Base-by-base conservation (phyloP, 257 asterid species). In the Plectranthus barbatus region DNA sequence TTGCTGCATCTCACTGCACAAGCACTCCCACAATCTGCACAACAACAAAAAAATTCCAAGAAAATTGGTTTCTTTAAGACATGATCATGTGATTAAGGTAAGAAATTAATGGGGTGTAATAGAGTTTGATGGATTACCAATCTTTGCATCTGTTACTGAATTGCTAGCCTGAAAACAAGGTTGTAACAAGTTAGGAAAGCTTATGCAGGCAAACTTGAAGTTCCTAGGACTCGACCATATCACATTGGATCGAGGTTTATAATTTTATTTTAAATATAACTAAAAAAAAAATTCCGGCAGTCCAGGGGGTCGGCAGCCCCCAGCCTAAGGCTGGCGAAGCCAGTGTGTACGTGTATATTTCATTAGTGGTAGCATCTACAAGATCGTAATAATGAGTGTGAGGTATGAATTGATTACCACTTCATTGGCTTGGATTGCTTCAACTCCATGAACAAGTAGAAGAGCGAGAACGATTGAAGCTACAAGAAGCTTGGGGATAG, bases 1-100 rank as follows among this genome's bases (percentile, higher is more conserved):
- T 70, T 47, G 5, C 39, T 65, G 74, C 94, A 85, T 75, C 94
- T 79, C 12, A 4, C 73, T 21, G 62, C 67, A 78, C 94, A 85
- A 54, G 87, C 81, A 33, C 59, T 80, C 14, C 76, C 77, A 64
- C 94, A 85, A 57, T 83, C 94, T 83, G 41, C 20, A 56, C 29
- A 56, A 21, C n/a, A n/a, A n/a, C n/a, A n/a, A n/a, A n/a, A n/a
- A 36, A 1, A 60, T 2, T 17, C 2, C 15, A 6, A 62, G 2
- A 13, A 18, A 62, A 9, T 10, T 3, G 7, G 31, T n/a, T 58
- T 12, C n/a, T n/a, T n/a, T n/a, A 20, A 6, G 21, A 29, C 0
- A 63, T 62, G 10, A 21, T 24, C 17, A 39, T 17, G 12, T 37
- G 44, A 9, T 9, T 37, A n/a, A 37, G 13, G 2, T 37, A n/a